phyloP scores from a whole-genome alignment of 805 yeast species.

The Maudiozyma turicensis region DNA sequence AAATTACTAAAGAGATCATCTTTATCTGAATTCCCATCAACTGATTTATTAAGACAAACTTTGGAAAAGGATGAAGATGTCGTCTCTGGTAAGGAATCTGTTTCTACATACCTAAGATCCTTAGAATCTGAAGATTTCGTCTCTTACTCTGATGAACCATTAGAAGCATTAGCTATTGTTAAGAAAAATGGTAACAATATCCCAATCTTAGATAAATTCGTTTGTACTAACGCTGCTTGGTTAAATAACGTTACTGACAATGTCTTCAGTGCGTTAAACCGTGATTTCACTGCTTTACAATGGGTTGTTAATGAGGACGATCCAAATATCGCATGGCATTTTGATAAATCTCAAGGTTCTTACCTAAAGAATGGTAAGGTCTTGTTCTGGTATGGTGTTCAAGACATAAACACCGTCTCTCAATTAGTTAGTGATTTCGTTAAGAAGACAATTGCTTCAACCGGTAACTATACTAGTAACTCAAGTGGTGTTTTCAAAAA shows the following conservation, averaged over 20 bases:
- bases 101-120: slow-evolving; percentile 69
- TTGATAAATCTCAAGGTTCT: slow-evolving; percentile 89
- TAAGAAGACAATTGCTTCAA: slow-evolving; percentile 24
- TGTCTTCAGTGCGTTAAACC: slow-evolving; percentile 71
- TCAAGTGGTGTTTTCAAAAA: slow-evolving; percentile 38
- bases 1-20: slow-evolving; percentile 66
- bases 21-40: slow-evolving; percentile 55
- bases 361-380: slow-evolving; percentile 82
- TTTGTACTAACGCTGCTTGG: slow-evolving; percentile 90
- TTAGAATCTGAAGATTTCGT: slow-evolving; percentile 56
- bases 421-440: slow-evolving; percentile 51
- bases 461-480: slow-evolving; percentile 19
- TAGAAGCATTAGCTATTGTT: slow-evolving; percentile 88
- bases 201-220: slow-evolving; percentile 73
- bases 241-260: slow-evolving; percentile 94
- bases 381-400: slow-evolving; percentile 89
- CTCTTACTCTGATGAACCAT: slow-evolving; percentile 90
- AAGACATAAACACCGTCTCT: slow-evolving; percentile 51
- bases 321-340: slow-evolving; percentile 84
- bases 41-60: slow-evolving; percentile 71
- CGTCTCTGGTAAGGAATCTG: slow-evolving; percentile 57
- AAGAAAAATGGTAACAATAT: slow-evolving; percentile 39
- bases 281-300: slow-evolving; percentile 62
- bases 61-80: slow-evolving; percentile 70
- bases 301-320: slow-evolving; percentile 91